phyloP scores from a whole-genome alignment of 345 rosid genomes.

The Sonneratia alba region DNA sequence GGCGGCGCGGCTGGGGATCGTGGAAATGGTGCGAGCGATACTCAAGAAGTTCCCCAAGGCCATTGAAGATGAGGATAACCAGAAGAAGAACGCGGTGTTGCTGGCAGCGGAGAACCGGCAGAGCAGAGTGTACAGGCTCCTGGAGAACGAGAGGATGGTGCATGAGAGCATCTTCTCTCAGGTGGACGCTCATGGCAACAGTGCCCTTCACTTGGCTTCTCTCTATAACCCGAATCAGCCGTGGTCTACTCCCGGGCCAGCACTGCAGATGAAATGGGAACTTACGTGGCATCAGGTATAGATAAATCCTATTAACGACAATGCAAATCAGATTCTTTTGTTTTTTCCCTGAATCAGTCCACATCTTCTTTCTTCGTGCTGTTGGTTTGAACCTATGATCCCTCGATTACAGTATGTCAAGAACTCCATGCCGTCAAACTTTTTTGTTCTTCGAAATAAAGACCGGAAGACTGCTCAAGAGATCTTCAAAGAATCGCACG shows the following conservation, averaged over 20 bases:
- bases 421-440: neutral
- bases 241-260: neutral
- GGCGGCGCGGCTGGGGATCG: neutral
- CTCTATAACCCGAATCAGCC: neutral
- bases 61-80: neutral
- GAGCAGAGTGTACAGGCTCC: neutral
- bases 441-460: neutral
- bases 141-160: neutral
- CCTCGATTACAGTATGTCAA: neutral
- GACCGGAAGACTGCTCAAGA: neutral
- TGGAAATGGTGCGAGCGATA: neutral
- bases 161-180: neutral
- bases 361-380: neutral
- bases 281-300: neutral
- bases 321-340: neutral
- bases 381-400: neutral
- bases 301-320: neutral
- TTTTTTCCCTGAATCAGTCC: neutral
- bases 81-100: neutral
- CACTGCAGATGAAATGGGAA: slow-evolving; percentile 1
- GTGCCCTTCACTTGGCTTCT: slow-evolving; percentile 1
- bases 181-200: neutral
- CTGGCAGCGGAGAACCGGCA: neutral
- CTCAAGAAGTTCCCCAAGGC: neutral
- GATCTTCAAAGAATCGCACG: neutral